phyloP scores from a whole-genome alignment of 345 rosid genomes.

The Bruguiera parviflora region DNA sequence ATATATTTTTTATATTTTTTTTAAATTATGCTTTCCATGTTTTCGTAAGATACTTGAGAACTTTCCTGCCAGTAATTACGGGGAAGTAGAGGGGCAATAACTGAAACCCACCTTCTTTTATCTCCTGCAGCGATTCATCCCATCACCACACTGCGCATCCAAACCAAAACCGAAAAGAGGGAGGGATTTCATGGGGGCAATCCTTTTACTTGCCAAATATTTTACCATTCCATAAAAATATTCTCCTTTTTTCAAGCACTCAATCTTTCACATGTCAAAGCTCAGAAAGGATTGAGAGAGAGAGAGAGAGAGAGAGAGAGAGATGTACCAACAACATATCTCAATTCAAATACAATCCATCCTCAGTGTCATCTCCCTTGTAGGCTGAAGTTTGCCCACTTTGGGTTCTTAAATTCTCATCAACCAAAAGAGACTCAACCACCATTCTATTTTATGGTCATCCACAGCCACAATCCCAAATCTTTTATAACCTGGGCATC shows the following conservation, averaged over 20 bases:
- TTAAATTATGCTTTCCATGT: neutral
- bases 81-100: constrained; percentile 17
- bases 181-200: neutral
- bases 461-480: constrained; percentile 15
- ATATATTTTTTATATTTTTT: too few relatives aligned
- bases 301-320: neutral
- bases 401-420: neutral
- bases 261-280: neutral
- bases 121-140: neutral
- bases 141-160: neutral
- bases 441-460: neutral
- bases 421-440: neutral
- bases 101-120: neutral
- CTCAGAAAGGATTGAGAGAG: neutral
- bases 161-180: neutral
- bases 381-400: neutral
- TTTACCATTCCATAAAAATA: neutral
- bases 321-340: neutral
- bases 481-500: constrained; percentile 26
- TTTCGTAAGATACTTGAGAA: neutral
- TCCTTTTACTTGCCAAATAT: neutral
- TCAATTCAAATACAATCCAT: neutral
- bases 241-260: neutral
- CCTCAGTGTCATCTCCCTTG: neutral
- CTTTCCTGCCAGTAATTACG: constrained; percentile 16